phyloP scores from a whole-genome alignment of 1,284 basidiomycete genomes.

The Cryptococcus floricola region DNA sequence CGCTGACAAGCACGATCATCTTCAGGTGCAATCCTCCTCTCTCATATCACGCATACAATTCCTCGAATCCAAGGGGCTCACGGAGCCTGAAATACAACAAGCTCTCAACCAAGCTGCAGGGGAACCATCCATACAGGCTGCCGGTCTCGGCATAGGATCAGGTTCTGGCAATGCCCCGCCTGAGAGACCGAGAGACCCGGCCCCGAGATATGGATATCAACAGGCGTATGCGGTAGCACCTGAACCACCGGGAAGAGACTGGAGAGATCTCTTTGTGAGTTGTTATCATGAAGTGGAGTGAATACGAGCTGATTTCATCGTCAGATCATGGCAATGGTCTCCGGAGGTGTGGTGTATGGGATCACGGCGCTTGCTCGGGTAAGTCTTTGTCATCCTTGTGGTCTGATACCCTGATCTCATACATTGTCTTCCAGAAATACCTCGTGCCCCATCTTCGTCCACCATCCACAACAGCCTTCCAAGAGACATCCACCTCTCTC shows the following conservation, averaged over 20 bases:
- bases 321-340: slow-evolving; percentile 89
- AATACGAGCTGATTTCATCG: background rate
- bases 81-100: slow-evolving; percentile 76
- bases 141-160: background rate
- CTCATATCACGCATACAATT: slow-evolving; percentile 85
- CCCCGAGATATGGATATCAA: slow-evolving; percentile 12
- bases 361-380: slow-evolving; percentile 81
- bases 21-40: slow-evolving; percentile 59
- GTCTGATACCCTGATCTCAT: background rate
- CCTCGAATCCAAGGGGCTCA: slow-evolving; percentile 88
- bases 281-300: background rate
- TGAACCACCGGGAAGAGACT: slow-evolving; percentile 61
- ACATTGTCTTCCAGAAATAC: slow-evolving; percentile 64
- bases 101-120: slow-evolving; percentile 64
- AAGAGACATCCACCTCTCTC: slow-evolving; percentile 78
- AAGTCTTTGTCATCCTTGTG: slow-evolving; percentile 27
- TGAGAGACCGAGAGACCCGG: slow-evolving; percentile 7
- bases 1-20: background rate
- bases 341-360: slow-evolving; percentile 83
- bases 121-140: background rate
- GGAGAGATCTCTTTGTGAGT: slow-evolving; percentile 90
- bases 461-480: slow-evolving; percentile 82
- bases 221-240: slow-evolving; percentile 32
- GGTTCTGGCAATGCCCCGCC: background rate
- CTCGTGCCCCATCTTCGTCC: slow-evolving; percentile 87